Base-by-base conservation (phyloP, 2,329 filamentous ascomycete genomes). In the Stachybotrys chlorohalonatus region DNA sequence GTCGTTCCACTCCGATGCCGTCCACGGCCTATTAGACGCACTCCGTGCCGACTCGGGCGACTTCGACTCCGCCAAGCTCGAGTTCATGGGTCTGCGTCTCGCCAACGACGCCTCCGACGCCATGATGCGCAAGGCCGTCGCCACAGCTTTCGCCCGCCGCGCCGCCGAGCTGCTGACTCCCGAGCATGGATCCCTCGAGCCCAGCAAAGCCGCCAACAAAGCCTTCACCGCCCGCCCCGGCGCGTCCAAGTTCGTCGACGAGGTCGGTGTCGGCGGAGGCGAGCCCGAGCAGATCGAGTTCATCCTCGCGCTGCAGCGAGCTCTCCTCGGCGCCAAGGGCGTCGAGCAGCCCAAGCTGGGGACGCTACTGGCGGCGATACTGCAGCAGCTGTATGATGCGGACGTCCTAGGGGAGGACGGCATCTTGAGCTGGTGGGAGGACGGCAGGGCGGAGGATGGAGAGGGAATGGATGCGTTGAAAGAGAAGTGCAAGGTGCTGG, bases 61-160 rank as follows among this genome's bases (percentile, higher is more conserved):
- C 66, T 94, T 95, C 59, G 92, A 96, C 64, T 78, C 78, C 2
- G 82, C 83, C 52, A 90, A 93, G 68, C 82, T 97, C 39, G 94
- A 99, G 68, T 88, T 99, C 58, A 95, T 92, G 76, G 89, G 90
- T 50, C 78, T 97, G n/a, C 87, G 93, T 11, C 89, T 99, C 69
- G 87, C 86, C 54, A 90, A 89, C 64, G 90, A 97, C 64, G 94
- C 94, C 2, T 92, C 90, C 1, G 93, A 96, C 65, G 81, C 86
- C 60, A 88, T 94, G 69, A 89, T 97, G 64, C 89, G 93, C 49
- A 86, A 87, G 39, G 91, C 94, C 15, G 86, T 97, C 30, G 90
- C 90, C 2, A 83, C 86, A 2, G 89, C 92, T 1, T 93, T 97
- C 67, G 87, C 90, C 63, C 90, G 89, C 64, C 86, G 88, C 55